These are phyloP conservation scores for Salvia miltiorrhiza DNA, from an alignment of 257 asterid genomes.

Conservation along the genomic window DNA sequence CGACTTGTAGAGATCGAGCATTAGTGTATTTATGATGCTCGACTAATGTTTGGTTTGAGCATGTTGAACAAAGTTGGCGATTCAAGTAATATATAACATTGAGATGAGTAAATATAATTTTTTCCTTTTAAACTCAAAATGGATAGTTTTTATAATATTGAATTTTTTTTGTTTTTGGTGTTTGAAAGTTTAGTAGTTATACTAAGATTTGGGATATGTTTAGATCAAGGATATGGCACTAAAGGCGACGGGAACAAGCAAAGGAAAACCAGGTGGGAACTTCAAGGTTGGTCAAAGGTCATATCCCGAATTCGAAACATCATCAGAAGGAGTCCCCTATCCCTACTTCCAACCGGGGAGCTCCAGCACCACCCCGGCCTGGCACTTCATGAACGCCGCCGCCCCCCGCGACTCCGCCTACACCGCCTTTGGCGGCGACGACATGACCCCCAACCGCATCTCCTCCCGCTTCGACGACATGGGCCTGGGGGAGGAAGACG, in stretches of 20 bases:
- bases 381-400: slow-evolving; percentile 48
- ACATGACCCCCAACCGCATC: slow-evolving; percentile 38
- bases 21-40: too few species aligned
- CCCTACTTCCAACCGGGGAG: slow-evolving; percentile 55
- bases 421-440: slow-evolving; percentile 36
- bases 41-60: too few species aligned
- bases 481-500: slow-evolving; percentile 57
- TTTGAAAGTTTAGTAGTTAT: too few species aligned
- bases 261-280: slow-evolving; percentile 45
- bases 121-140: too few species aligned
- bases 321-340: slow-evolving; percentile 60
- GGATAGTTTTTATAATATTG: too few species aligned
- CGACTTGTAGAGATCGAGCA: too few species aligned
- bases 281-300: slow-evolving; percentile 55
- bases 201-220: too few species aligned
- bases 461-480: slow-evolving; percentile 39
- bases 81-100: too few species aligned
- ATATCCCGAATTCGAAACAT: slow-evolving; percentile 60
- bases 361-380: slow-evolving; percentile 68
- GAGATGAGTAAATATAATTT: too few species aligned
- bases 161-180: too few species aligned
- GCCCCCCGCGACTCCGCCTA: slow-evolving; percentile 54
- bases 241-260: slow-evolving; percentile 65
- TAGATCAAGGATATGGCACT: slow-evolving; percentile 94
- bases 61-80: too few species aligned